Conservation (phyloP, 805 yeast species). For the Yamadazyma akitaensis region DNA sequence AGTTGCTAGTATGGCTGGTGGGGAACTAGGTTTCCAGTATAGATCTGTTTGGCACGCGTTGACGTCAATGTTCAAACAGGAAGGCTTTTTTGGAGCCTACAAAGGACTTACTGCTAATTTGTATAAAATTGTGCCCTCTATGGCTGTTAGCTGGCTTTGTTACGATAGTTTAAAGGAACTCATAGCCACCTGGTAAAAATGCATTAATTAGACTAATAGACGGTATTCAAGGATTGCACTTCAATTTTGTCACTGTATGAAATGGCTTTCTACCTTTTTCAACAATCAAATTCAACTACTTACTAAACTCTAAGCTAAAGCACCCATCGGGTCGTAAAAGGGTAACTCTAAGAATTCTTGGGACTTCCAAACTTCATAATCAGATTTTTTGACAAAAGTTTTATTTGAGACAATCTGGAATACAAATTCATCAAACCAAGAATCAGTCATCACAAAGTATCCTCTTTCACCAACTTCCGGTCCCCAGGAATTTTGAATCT, state of each 20-base stretch:
- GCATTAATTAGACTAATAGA: not conserved
- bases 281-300: no score
- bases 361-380: conserved; percentile 33
- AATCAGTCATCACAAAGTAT: conserved; percentile 42
- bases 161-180: conserved; percentile 65
- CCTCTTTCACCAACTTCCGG: conserved; percentile 39
- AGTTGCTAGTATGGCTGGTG: conserved; percentile 77
- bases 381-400: conserved; percentile 34
- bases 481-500: conserved; percentile 46
- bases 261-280: no score
- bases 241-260: no score
- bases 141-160: conserved; percentile 94
- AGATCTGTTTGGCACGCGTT: conserved; percentile 74
- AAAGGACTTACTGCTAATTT: conserved; percentile 76
- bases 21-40: conserved; percentile 79
- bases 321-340: conserved; percentile 42
- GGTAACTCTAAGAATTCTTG: conserved; percentile 34
- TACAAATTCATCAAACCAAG: conserved; percentile 43
- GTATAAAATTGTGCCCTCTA: conserved; percentile 88
- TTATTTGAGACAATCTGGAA: conserved; percentile 40
- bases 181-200: conserved; percentile 27
- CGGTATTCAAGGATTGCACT: not conserved
- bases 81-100: conserved; percentile 72
- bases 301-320: conserved; percentile 28
- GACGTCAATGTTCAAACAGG: conserved; percentile 60